Evolutionary conservation across 2,329 filamentous ascomycete species (phyloP).

Genomic region (Xylariaceae sp.): DNA sequence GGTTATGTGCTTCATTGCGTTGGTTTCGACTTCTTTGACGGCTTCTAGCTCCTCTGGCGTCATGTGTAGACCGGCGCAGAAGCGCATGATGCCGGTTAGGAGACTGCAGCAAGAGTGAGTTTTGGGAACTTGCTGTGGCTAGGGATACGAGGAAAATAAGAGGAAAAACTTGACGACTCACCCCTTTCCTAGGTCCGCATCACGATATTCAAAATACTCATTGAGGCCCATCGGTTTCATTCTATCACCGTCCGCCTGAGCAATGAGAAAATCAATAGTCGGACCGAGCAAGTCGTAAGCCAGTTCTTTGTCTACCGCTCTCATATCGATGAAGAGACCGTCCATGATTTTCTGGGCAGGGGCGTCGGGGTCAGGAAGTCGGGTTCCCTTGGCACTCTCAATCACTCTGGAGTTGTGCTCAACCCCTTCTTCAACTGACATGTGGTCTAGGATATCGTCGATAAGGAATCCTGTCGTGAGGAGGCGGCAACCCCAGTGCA

Average conservation of each 20-base stretch:
- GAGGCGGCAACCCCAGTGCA: conserved; percentile 5
- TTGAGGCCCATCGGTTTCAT: not conserved
- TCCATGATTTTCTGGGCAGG: not conserved
- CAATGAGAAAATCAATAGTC: not conserved
- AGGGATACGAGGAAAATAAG: not conserved
- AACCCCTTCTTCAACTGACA: conserved; percentile 1
- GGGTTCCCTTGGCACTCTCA: not conserved
- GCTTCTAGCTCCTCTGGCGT: not conserved
- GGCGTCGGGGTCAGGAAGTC: not conserved
- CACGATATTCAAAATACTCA: not conserved
- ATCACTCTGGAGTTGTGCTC: not conserved
- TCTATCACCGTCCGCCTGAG: not conserved
- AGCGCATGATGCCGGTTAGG: not conserved
- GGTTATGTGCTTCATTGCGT: not conserved
- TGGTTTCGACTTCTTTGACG: not conserved
- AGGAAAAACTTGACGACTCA: not conserved
- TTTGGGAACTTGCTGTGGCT: too few species aligned
- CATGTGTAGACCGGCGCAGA: not conserved
- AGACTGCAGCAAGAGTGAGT: not conserved
- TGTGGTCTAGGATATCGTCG: not conserved
- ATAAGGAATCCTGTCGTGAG: conserved; percentile 4
- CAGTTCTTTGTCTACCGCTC: not conserved
- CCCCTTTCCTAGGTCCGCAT: not conserved
- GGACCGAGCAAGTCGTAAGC: not conserved
- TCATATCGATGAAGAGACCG: not conserved